Evolutionary conservation across 1,284 basidiomycete genomes (phyloP), one percentile per base, ranked within the genome.

Genomic region (Athelia sp.): DNA sequence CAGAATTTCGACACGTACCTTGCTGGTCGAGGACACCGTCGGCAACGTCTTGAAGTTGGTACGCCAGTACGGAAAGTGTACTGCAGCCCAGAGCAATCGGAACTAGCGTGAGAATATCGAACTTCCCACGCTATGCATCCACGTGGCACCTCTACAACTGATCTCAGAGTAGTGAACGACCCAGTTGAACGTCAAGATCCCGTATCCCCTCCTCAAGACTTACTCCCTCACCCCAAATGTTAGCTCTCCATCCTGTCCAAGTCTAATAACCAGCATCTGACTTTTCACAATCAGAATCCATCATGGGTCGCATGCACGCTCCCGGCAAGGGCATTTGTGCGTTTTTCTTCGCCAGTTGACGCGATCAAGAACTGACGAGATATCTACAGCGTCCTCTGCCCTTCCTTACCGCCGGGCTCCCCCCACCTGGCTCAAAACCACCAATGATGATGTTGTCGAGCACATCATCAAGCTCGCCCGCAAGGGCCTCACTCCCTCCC

Each of bases 401-500:
- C 90, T 98, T 66, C 96, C 96, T 57, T 98, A 98, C 84, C 87
- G 91, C 73, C 91, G 95, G 68, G 78, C 93, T 52, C 92, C 94
- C 57, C 95, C 96, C 58, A 81, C 90, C 55, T 98, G 96, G 96
- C 87, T 97, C 71, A 98, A 98, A 40, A 90, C 92, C 54, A 90
- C 92, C 59, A 86, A 93, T 43, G 93, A 97, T 54, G 96, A 98
- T 61, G 92, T 98, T 64, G 84, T 90, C 62, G 92, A 98, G 65
- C 92, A 96, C 70, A 98, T 98, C 78, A 80, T 83, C 79, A 98
- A 98, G 78, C 87, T 98, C 64, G 96, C 96, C 53, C 89, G 93
- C 72, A 96, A 97, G 82, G 96, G 96, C 78, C 36, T 40, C 60
- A 95, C 93, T 48, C 96, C 96, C 50, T 98, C 95, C 48, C 93